A percentile compares a stretch with the other conserved stretches of the same genome.
Conservation (phyloP, 164 flowering plant genomes). For the Aristolochia fimbriata region DNA sequence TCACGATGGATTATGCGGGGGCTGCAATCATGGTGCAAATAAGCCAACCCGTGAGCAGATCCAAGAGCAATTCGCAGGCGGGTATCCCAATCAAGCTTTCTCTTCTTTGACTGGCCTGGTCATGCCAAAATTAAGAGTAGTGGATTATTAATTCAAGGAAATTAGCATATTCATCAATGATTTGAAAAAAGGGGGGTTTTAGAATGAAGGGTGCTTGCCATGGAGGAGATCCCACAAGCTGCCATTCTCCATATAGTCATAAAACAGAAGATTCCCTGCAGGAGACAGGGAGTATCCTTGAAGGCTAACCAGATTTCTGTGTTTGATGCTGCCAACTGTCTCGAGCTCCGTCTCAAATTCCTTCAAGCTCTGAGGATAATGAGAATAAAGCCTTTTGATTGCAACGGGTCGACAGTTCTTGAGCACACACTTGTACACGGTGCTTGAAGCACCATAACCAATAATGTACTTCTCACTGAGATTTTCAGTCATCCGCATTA, state of each 20-base stretch:
- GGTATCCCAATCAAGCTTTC: slow-evolving; percentile 81
- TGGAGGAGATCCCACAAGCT: slow-evolving; percentile 98
- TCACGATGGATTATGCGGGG: slow-evolving; percentile 94
- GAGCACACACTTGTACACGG: slow-evolving; percentile 89
- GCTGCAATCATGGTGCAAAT: slow-evolving; percentile 94
- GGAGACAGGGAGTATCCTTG: slow-evolving; percentile 91
- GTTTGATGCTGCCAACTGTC: slow-evolving; percentile 91
- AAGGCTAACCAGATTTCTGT: slow-evolving; percentile 85
- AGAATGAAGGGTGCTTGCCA: slow-evolving; percentile 31
- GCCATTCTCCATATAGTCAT: slow-evolving; percentile 98
- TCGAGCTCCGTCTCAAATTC: slow-evolving; percentile 95
- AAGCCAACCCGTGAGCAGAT: slow-evolving; percentile 86
- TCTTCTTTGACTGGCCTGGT: slow-evolving; percentile 52
- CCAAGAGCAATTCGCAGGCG: slow-evolving; percentile 81
- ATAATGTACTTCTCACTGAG: slow-evolving; percentile 88
- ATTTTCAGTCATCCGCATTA: slow-evolving; percentile 99
- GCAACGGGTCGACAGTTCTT: slow-evolving; percentile 96
- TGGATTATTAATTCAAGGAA: no score
- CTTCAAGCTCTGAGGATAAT: slow-evolving; percentile 65
- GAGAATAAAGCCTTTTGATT: slow-evolving; percentile 78
- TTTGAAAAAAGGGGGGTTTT: no score
- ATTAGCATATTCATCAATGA: no score
- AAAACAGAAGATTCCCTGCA: slow-evolving; percentile 83
- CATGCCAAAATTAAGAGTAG: neutral
- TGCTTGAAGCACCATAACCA: slow-evolving; percentile 96